A percentile compares a stretch with the other conserved stretches of the same genome.
These are phyloP conservation scores for Malus hybrid DNA, from an alignment of 331 rosid genomes.

Conservation along the genomic window DNA sequence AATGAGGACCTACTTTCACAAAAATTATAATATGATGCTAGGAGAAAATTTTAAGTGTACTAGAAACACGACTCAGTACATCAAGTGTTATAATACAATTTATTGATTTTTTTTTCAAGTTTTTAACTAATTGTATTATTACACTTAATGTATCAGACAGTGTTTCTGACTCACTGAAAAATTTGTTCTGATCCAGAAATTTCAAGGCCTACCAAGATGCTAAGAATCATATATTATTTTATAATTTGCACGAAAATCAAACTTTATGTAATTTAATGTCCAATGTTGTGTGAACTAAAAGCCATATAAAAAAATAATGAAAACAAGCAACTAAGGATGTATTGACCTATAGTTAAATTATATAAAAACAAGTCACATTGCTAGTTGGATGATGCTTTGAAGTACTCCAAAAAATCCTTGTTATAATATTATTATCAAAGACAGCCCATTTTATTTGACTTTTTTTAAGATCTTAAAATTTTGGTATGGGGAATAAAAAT, in stretches of 20 bases:
- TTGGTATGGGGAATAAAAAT: background rate
- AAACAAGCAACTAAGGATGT: background rate
- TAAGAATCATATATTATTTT: background rate
- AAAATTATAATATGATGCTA: background rate
- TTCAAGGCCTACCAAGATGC: background rate
- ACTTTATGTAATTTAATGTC: background rate
- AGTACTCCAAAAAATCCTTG: background rate
- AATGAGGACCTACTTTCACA: background rate
- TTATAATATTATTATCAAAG: background rate
- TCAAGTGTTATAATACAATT: no score
- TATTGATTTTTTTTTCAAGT: no score
- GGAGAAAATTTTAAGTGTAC: no score
- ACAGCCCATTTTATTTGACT: background rate
- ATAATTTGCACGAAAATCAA: background rate
- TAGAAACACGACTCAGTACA: no score
- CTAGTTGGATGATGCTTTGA: background rate
- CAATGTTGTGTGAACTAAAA: background rate
- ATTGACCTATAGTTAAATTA: background rate
- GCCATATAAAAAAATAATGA: background rate
- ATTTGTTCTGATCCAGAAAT: background rate
- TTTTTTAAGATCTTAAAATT: background rate
- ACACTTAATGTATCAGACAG: no score
- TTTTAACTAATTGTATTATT: no score
- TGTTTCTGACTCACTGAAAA: accelerated
- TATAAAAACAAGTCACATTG: background rate